Conservation (phyloP, 768 basidiomycete species). For the Termitomyces sp. region DNA sequence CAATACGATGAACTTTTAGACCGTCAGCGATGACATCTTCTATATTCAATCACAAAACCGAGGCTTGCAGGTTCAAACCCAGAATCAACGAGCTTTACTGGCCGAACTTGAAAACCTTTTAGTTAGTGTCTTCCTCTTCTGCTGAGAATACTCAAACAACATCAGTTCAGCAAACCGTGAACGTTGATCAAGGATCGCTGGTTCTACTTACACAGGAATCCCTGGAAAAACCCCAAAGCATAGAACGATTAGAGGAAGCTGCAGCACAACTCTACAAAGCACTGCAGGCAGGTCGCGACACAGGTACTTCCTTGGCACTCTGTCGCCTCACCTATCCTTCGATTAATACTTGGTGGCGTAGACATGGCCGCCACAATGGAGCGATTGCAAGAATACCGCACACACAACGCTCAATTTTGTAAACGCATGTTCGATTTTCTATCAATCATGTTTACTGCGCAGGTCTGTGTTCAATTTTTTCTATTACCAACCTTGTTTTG, state of each 20-base stretch:
- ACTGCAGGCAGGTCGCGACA: slow-evolving; percentile 83
- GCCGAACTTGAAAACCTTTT: slow-evolving; percentile 85
- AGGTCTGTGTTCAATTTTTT: slow-evolving; percentile 44
- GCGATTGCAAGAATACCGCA: slow-evolving; percentile 84
- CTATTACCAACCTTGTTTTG: slow-evolving; percentile 1
- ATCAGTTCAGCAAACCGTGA: slow-evolving; percentile 76
- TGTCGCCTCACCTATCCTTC: slow-evolving; percentile 12
- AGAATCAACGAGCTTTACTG: slow-evolving; percentile 86
- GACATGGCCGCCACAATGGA: slow-evolving; percentile 99
- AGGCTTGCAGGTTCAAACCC: slow-evolving; percentile 95
- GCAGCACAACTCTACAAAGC: slow-evolving; percentile 94
- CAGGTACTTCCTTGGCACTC: slow-evolving; percentile 45
- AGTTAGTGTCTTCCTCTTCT: slow-evolving; percentile 24
- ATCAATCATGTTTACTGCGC: slow-evolving; percentile 87
- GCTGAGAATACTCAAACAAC: neutral
- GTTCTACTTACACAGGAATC: slow-evolving; percentile 85
- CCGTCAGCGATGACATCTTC: slow-evolving; percentile 91
- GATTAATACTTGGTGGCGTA: slow-evolving; percentile 19
- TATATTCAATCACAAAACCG: slow-evolving; percentile 96
- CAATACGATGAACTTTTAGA: slow-evolving; percentile 40
- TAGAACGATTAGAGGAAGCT: slow-evolving; percentile 77
- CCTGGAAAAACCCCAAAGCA: slow-evolving; percentile 73
- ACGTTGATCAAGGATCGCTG: slow-evolving; percentile 80
- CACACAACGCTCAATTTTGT: slow-evolving; percentile 89
- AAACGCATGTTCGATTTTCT: slow-evolving; percentile 89